phyloP scores from a whole-genome alignment of 768 basidiomycete species.

The Russula olivacea region DNA sequence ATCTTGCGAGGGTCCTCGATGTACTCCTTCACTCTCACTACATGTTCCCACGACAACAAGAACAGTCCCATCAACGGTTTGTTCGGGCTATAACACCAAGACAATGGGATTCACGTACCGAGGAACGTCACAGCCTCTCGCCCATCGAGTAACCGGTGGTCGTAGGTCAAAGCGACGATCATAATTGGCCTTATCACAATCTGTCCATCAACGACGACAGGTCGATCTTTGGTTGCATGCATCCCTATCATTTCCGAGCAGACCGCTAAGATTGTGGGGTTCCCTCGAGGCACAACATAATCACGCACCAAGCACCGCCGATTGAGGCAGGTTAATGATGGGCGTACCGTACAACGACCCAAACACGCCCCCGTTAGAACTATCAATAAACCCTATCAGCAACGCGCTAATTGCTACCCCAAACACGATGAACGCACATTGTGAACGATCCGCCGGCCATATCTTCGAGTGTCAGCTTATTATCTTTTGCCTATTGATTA shows the following conservation, averaged over 20 bases:
- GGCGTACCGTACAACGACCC: conserved; percentile 97
- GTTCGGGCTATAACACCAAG: background rate
- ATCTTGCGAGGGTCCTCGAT: conserved; percentile 49
- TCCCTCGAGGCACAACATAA: conserved; percentile 5
- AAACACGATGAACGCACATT: conserved; percentile 52
- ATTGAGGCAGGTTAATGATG: conserved; percentile 95
- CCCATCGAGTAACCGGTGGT: conserved; percentile 93
- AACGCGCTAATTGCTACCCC: background rate
- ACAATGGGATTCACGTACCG: conserved; percentile 46
- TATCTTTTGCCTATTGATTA: conserved; percentile 65
- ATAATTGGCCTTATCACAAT: conserved; percentile 97
- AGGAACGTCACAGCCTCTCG: conserved; percentile 97
- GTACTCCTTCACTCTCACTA: conserved; percentile 49
- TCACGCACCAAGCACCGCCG: conserved; percentile 77
- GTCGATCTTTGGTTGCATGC: conserved; percentile 90
- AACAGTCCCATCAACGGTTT: conserved; percentile 7
- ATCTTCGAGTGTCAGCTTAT: conserved; percentile 94
- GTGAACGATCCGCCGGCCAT: conserved; percentile 99
- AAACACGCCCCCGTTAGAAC: conserved; percentile 98
- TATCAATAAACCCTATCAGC: conserved; percentile 32
- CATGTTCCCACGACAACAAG: conserved; percentile 13
- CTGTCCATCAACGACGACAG: conserved; percentile 89
- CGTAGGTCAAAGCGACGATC: conserved; percentile 91
- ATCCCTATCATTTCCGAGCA: conserved; percentile 48
- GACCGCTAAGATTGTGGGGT: conserved; percentile 11